A percentile compares a stretch with the other conserved stretches of the same genome.
Evolutionary conservation across 2,329 filamentous ascomycete species (phyloP).

Genomic region (Pseudogymnoascus sp.): DNA sequence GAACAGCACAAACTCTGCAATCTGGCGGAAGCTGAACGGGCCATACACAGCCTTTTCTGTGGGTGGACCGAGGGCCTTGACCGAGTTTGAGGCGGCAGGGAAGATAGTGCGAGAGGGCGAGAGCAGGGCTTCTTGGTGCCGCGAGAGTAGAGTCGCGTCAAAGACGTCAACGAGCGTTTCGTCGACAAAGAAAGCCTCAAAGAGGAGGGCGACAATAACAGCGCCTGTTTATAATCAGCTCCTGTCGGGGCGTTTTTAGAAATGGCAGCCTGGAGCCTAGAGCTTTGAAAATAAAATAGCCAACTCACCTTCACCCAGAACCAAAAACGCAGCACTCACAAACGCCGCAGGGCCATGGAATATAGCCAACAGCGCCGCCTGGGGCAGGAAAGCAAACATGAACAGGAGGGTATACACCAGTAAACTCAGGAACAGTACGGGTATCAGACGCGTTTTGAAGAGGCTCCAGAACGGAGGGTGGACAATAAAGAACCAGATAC

Average conservation of each 20-base stretch:
- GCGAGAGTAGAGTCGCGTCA: slow-evolving; percentile 46
- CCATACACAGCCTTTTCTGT: slow-evolving; percentile 70
- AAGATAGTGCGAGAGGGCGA: slow-evolving; percentile 57
- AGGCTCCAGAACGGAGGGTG: slow-evolving; percentile 79
- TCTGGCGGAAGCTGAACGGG: slow-evolving; percentile 86
- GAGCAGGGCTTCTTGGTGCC: slow-evolving; percentile 55
- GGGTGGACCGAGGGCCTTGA: slow-evolving; percentile 76
- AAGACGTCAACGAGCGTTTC: slow-evolving; percentile 75
- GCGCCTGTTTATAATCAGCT: slow-evolving; percentile 17
- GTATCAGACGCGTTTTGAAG: slow-evolving; percentile 68
- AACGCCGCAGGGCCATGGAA: slow-evolving; percentile 87
- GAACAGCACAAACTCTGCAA: slow-evolving; percentile 71
- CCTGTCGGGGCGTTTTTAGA: not conserved
- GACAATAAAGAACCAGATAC: slow-evolving; percentile 72
- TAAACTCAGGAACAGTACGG: slow-evolving; percentile 71
- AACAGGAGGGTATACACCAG: slow-evolving; percentile 83
- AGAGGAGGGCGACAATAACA: slow-evolving; percentile 39
- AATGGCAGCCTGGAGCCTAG: slow-evolving; percentile 53
- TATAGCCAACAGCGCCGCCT: slow-evolving; percentile 79
- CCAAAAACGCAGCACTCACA: slow-evolving; percentile 78
- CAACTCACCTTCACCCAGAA: slow-evolving; percentile 60
- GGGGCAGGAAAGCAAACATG: slow-evolving; percentile 77
- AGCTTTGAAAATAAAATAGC: slow-evolving; percentile 23
- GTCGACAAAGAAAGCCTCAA: slow-evolving; percentile 76
- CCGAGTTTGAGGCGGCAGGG: slow-evolving; percentile 60